Percentiles rank a stretch among this genome's conserved stretches.
Evolutionary conservation across 768 basidiomycete species (phyloP).

Genomic region (Russula sp.): DNA sequence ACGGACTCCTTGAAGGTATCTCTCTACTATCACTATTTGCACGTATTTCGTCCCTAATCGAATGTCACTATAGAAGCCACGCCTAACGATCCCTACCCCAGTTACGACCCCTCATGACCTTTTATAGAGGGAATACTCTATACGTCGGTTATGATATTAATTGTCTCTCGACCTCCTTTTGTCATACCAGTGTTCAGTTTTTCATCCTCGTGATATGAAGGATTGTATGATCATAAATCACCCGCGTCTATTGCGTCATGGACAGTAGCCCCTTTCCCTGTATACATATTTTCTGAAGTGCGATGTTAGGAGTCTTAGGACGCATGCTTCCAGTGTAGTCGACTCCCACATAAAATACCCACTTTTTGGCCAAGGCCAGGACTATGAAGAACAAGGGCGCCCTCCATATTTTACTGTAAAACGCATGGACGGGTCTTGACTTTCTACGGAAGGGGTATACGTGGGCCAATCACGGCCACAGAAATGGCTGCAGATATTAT

Average conservation of each 20-base stretch:
- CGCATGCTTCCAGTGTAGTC: too few species aligned
- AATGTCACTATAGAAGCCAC: neutral
- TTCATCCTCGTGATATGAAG: neutral
- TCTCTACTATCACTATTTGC: neutral
- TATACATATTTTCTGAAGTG: neutral
- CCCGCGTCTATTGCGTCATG: neutral
- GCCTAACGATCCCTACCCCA: neutral
- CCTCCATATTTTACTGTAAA: too few species aligned
- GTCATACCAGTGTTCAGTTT: neutral
- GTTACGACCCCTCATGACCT: neutral
- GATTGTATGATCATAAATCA: neutral
- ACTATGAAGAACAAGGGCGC: too few species aligned
- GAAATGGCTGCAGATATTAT: too few species aligned
- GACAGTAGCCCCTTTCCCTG: neutral
- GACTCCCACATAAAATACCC: too few species aligned
- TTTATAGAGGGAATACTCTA: neutral
- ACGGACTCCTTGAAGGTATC: conserved; percentile 3
- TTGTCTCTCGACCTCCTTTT: neutral
- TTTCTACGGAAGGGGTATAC: too few species aligned
- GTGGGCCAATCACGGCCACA: too few species aligned
- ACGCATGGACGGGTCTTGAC: too few species aligned
- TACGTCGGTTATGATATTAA: neutral
- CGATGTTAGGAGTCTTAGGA: too few species aligned
- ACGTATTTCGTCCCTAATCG: neutral
- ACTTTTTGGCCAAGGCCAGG: too few species aligned